Base-by-base conservation (phyloP, 2,329 filamentous ascomycete species). In the Penicillium sp. region DNA sequence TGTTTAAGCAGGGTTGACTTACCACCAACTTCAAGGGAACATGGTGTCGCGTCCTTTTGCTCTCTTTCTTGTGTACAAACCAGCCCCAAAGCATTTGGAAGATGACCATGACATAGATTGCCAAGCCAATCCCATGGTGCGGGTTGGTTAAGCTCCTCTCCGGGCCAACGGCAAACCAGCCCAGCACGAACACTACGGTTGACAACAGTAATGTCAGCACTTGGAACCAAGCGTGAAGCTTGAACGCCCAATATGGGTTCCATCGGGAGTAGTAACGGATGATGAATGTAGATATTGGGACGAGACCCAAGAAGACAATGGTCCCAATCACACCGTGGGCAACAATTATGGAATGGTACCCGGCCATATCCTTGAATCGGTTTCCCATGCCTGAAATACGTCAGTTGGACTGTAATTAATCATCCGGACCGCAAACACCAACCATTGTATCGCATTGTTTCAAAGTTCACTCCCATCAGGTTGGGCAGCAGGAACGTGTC, bases 361-460 rank as follows among this genome's bases (percentile, higher is more conserved):
- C 75, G 10, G 75, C 69, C 72, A 85, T 77, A 51, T 80, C 76
- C 56, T 77, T 76, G 66, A 87, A 87, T 51, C 84, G 79, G 64
- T 86, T 86, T 43, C 82, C 83, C 84, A 87, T 87, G 57, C 84
- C 82, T 85, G 44, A 25, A 41, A 53, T 25, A 28, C 44, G 54
- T 65, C 48, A 68, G 57, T 60, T 40, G 63, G 53, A 53, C 31
- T 28, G 44, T 28, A 41, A 40, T 30, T 1, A 6, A 27, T 16
- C 2, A 54, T 48, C 3, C 9, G 30, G 14, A 22, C 16, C 49
- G 14, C 13, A n/a, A 22, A 20, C 33, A 63, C 73, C 58, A 64
- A 84, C 82, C 84, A 75, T 87, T 87, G 70, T 86, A 85, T 68
- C 77, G 80, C 78, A 84, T 87, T 4, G 83, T 86, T 44, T 79